phyloP scores from a whole-genome alignment of 306 rosid genomes.

The Nissolia schottii region DNA sequence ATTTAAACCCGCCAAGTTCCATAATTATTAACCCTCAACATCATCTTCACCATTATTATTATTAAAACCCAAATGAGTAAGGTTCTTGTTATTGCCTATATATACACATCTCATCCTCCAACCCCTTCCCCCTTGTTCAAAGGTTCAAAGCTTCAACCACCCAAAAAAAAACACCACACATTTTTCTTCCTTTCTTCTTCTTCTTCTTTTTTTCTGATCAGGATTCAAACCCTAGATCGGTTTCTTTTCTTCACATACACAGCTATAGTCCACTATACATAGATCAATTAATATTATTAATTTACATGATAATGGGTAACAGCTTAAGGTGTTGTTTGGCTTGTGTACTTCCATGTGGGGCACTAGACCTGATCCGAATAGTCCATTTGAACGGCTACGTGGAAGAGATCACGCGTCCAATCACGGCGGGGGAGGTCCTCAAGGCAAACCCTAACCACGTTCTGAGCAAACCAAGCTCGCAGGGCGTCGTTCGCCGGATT shows the following conservation, averaged over 20 bases:
- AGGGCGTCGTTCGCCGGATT: slow-evolving; percentile 70
- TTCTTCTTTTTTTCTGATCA: slow-evolving; percentile 12
- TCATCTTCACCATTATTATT: not conserved
- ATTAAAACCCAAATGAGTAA: slow-evolving; percentile 15
- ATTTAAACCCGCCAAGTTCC: slow-evolving; percentile 13
- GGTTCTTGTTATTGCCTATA: slow-evolving; percentile 44
- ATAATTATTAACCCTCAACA: not conserved
- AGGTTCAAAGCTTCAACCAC: not conserved
- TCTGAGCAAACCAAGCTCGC: slow-evolving; percentile 74
- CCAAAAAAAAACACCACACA: not conserved
- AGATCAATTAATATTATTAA: too few species aligned
- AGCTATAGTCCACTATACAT: not conserved
- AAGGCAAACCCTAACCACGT: slow-evolving; percentile 74
- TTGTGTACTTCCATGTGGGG: slow-evolving; percentile 95
- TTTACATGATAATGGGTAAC: slow-evolving; percentile 80
- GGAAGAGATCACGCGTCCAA: slow-evolving; percentile 64
- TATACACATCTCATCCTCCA: slow-evolving; percentile 27
- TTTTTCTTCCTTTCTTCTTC: not conserved
- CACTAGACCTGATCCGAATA: slow-evolving; percentile 78
- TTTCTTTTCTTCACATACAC: not conserved
- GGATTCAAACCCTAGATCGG: slow-evolving; percentile 1
- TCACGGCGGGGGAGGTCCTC: slow-evolving; percentile 76
- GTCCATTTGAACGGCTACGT: slow-evolving; percentile 86
- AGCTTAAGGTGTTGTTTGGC: slow-evolving; percentile 91
- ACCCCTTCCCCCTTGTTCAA: slow-evolving; percentile 23